Conservation (phyloP, 2,329 filamentous ascomycete genomes). For the Phaeosphaeriaceae sp. region DNA sequence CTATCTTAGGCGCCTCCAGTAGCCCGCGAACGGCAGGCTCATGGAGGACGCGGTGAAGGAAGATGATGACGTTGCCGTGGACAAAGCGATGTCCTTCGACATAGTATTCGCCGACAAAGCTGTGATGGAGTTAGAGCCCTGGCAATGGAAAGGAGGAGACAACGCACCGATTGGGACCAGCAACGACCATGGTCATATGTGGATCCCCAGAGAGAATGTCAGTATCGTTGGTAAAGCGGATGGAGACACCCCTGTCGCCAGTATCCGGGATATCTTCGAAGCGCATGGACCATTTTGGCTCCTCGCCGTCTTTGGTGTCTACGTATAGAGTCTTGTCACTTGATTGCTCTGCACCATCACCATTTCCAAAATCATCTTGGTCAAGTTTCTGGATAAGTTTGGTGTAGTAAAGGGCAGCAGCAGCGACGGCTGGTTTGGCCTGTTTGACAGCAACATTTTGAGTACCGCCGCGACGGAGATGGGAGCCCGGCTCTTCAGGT, state of each 20-base stretch:
- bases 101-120: constrained; percentile 64
- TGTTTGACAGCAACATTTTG: constrained; percentile 42
- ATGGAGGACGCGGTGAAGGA: constrained; percentile 61
- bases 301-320: constrained; percentile 27
- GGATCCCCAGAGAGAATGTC: constrained; percentile 58
- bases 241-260: constrained; percentile 60
- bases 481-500: constrained; percentile 48
- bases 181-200: constrained; percentile 57
- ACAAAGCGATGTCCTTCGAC: constrained; percentile 64
- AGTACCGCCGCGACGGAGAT: constrained; percentile 45
- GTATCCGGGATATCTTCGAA: constrained; percentile 55
- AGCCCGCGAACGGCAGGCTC: constrained; percentile 49
- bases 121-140: constrained; percentile 39
- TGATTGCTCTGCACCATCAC: constrained; percentile 13
- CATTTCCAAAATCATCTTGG: constrained; percentile 44
- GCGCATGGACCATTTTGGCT: constrained; percentile 46
- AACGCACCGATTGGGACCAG: constrained; percentile 59
- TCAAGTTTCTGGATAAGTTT: constrained; percentile 55
- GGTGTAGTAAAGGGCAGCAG: constrained; percentile 60
- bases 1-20: constrained; percentile 40
- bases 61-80: constrained; percentile 63
- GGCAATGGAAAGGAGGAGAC: background rate
- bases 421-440: constrained; percentile 48
- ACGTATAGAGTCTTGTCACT: constrained; percentile 23
- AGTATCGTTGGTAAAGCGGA: constrained; percentile 59